Conservation (phyloP, 2,329 filamentous ascomycete genomes). For the Dactylonectria macrodidyma region DNA sequence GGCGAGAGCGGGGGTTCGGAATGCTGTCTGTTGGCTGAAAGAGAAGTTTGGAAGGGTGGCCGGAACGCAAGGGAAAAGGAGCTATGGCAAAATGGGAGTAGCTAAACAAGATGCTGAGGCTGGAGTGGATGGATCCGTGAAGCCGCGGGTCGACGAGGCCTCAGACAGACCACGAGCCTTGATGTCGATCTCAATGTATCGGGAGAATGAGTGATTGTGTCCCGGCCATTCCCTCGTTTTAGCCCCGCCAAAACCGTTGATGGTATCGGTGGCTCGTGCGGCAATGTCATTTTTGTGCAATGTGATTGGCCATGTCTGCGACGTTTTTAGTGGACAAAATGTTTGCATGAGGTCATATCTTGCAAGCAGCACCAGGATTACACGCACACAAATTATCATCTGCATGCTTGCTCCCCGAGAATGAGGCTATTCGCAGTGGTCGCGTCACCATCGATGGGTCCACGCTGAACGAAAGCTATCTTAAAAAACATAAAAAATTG, state of each 20-base stretch:
- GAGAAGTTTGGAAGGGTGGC: not conserved
- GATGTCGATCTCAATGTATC: constrained; percentile 37
- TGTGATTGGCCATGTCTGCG: constrained; percentile 39
- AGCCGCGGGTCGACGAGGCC: constrained; percentile 24
- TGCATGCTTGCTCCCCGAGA: not conserved
- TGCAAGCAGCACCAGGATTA: not conserved
- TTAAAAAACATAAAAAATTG: too few species aligned
- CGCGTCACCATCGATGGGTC: too few species aligned
- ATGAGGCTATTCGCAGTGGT: constrained; percentile 3
- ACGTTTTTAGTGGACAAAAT: not conserved
- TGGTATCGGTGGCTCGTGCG: constrained; percentile 38
- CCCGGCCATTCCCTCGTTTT: constrained; percentile 35
- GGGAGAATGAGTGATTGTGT: constrained; percentile 35
- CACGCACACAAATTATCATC: not conserved
- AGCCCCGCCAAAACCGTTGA: constrained; percentile 38
- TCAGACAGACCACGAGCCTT: constrained; percentile 24
- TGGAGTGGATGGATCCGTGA: constrained; percentile 5
- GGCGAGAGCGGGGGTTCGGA: constrained; percentile 25
- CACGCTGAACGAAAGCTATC: not conserved
- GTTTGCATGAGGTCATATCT: constrained; percentile 4
- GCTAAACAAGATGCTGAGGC: not conserved
- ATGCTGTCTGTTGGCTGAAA: constrained; percentile 32
- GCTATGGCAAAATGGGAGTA: constrained; percentile 9
- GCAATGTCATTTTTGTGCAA: constrained; percentile 29
- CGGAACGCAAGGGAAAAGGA: constrained; percentile 7